phyloP scores from a whole-genome alignment of 164 flowering plant genomes.

The Macadamia integrifolia region DNA sequence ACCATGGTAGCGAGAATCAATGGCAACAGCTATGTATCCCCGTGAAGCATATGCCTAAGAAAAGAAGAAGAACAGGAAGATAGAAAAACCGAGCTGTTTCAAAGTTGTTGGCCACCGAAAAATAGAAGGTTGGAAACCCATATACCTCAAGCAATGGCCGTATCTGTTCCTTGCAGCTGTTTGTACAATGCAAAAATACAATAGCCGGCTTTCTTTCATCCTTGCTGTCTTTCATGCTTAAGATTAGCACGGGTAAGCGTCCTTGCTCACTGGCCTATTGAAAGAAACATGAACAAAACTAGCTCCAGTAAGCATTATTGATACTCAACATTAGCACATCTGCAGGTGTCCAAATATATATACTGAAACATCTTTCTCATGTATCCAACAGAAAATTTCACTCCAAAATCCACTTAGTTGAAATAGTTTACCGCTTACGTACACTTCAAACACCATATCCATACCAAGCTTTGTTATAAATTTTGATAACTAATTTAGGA shows the following conservation, averaged over 20 bases:
- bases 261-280: conserved; percentile 84
- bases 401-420: background rate
- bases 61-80: conserved; percentile 10
- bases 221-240: conserved; percentile 55
- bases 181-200: conserved; percentile 86
- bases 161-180: conserved; percentile 88
- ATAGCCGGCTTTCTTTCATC: conserved; percentile 62
- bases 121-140: background rate
- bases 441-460: background rate
- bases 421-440: background rate
- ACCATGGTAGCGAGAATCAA: conserved; percentile 99
- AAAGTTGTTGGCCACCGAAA: background rate
- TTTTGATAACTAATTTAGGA: background rate
- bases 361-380: too few relatives aligned
- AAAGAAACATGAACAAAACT: conserved; percentile 8
- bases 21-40: conserved; percentile 76
- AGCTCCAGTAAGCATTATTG: background rate
- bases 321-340: background rate
- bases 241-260: conserved; percentile 68
- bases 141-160: conserved; percentile 87
- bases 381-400: background rate
- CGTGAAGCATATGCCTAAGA: conserved; percentile 93
- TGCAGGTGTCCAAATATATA: background rate
- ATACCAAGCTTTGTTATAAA: background rate
- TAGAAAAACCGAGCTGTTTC: background rate